Evolutionary conservation across 352 stramenopile species (phyloP), one percentile per base, ranked within the genome.

Genomic region (Aphanomyces euteiches): DNA sequence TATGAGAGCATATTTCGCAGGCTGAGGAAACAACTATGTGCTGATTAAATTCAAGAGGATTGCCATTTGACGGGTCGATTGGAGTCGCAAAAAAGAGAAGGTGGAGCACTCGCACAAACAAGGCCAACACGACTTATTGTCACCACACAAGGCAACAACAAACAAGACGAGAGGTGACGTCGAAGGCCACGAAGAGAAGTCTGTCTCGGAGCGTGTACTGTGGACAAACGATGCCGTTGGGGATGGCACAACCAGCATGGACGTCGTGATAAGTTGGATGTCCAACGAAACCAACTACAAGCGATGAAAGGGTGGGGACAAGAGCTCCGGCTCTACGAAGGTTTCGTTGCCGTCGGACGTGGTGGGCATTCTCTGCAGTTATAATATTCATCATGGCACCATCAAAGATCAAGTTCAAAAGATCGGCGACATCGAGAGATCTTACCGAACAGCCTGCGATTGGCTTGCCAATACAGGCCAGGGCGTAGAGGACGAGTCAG

Each of bases 401-500:
- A 58, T 28, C 50, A 58, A 58, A 36, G 50, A 58, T 28, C 1
- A 3, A 1, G 50, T 58, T 1, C 50, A 58, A 36, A 58, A 2
- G 50, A 19, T 58, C 7, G 50, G 50, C 17, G 50, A 3, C 21
- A 58, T 58, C 50, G 50, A 58, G 50, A 17, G 50, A 58, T 58
- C 50, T 13, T 58, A 58, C 2, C 50, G 50, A 36, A 36, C 50
- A 36, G 50, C 50, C 17, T 58, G 50, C 50, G 50, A 58, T 19
- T 58, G 50, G 50, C 17, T 58, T 12, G 50, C 50, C 50, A 58
- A 58, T 28, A 58, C 50, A 12, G 50, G 50, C 7, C 1, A 58
- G 17, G 50, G 50, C 7, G 21, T 58, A 19, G 50, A 36, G 15
- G 50, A 58, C 50, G 50, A 58, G 50, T 37, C 50, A 58, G 50